These are phyloP conservation scores for Cladosporium sp. DNA, from an alignment of 2,329 filamentous ascomycete genomes.

Conservation along the genomic window DNA sequence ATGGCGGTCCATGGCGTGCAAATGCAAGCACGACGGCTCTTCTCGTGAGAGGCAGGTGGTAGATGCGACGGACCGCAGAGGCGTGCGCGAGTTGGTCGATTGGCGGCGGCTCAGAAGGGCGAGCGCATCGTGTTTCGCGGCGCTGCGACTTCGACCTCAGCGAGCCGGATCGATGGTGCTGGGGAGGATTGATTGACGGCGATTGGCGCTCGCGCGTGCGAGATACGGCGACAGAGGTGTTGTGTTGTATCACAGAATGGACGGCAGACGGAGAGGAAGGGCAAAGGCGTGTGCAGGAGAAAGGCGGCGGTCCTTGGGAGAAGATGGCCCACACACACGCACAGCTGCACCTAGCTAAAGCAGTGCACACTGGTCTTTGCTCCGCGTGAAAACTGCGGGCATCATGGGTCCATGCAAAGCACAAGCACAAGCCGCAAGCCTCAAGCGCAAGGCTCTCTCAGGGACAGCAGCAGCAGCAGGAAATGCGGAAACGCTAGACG, in stretches of 20 bases:
- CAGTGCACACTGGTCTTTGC: neutral
- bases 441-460: neutral
- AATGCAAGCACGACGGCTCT: neutral
- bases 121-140: conserved; percentile 16
- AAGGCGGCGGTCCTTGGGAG: no score
- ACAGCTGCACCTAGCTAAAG: conserved; percentile 5
- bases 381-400: conserved; percentile 1
- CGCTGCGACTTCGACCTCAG: neutral
- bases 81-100: neutral
- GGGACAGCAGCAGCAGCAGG: neutral
- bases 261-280: neutral
- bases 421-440: neutral
- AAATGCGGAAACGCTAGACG: neutral
- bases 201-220: neutral
- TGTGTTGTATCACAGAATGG: neutral
- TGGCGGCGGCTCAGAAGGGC: conserved; percentile 11
- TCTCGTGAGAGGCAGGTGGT: neutral
- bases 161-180: neutral
- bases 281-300: neutral
- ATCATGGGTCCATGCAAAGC: conserved; percentile 1
- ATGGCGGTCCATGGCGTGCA: conserved; percentile 32
- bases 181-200: neutral
- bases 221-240: neutral
- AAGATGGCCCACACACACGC: conserved; percentile 1
- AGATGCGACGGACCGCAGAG: neutral